A percentile compares a stretch with the other conserved stretches of the same genome.
Conservation (phyloP, 768 basidiomycete genomes). For the Termitomyces titanicus region DNA sequence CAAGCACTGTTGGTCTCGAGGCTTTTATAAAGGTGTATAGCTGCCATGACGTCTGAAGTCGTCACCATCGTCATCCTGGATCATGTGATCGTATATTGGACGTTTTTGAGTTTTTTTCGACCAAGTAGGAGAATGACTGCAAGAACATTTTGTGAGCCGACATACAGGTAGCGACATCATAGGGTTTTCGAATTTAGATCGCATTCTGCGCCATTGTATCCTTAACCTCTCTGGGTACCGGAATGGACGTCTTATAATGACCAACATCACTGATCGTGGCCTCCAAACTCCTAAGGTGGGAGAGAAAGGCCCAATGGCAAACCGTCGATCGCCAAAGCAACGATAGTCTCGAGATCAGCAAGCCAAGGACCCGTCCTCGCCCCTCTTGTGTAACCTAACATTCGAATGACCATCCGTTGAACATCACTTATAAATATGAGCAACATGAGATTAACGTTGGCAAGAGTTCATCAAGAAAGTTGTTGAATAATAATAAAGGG, state of each 20-base stretch:
- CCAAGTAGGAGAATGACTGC: too few relatives aligned
- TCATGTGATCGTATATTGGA: constrained; percentile 7
- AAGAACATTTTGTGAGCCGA: not conserved
- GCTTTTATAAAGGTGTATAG: not conserved
- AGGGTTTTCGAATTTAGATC: too few relatives aligned
- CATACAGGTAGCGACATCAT: too few relatives aligned
- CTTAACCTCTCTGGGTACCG: too few relatives aligned
- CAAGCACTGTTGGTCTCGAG: not conserved
- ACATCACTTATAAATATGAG: not conserved
- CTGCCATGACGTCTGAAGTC: constrained; percentile 6
- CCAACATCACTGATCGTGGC: constrained; percentile 18
- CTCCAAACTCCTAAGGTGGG: constrained; percentile 14
- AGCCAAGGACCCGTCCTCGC: constrained; percentile 23
- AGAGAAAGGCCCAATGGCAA: constrained; percentile 22
- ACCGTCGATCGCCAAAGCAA: constrained; percentile 16
- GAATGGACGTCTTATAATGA: constrained; percentile 17
- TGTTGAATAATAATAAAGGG: not conserved
- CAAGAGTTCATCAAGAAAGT: not conserved
- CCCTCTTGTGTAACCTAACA: constrained; percentile 24
- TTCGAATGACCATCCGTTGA: constrained; percentile 23
- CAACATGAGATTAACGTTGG: not conserved
- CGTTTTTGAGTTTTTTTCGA: too few relatives aligned
- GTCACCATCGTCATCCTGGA: constrained; percentile 10
- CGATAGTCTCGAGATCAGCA: constrained; percentile 23
- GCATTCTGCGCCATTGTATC: too few relatives aligned